Conservation (phyloP, 805 yeast species). For the Citeromyces matritensis region DNA sequence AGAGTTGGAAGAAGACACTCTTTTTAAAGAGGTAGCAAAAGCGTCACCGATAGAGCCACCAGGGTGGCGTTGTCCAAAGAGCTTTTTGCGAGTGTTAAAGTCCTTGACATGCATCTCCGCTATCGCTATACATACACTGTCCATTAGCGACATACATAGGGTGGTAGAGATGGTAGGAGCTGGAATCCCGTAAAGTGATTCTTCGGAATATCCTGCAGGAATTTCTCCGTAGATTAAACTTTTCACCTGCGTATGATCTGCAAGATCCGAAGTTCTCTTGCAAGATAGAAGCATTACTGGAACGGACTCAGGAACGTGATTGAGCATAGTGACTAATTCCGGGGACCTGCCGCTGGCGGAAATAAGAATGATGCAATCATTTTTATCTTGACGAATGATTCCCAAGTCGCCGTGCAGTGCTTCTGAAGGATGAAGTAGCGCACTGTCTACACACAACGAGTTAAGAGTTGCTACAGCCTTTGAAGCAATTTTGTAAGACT, state of each 20-base stretch:
- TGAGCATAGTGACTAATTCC: constrained; percentile 44
- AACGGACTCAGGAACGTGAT: constrained; percentile 36
- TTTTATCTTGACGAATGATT: constrained; percentile 33
- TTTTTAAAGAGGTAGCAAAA: constrained; percentile 6
- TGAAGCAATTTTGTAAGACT: constrained; percentile 64
- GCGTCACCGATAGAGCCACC: constrained; percentile 79
- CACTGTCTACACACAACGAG: constrained; percentile 59
- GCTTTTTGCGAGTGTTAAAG: constrained; percentile 28
- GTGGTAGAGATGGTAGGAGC: constrained; percentile 86
- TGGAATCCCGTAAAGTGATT: constrained; percentile 56
- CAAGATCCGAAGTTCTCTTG: constrained; percentile 35
- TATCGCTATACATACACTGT: constrained; percentile 62
- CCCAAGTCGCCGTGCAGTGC: constrained; percentile 91
- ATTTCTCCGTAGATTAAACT: constrained; percentile 48
- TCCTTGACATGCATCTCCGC: constrained; percentile 54
- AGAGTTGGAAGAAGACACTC: background rate
- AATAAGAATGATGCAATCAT: constrained; percentile 47
- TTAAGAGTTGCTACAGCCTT: constrained; percentile 74
- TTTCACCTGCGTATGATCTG: constrained; percentile 30
- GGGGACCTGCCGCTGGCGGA: constrained; percentile 79
- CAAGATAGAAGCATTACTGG: constrained; percentile 56
- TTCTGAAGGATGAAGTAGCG: constrained; percentile 66
- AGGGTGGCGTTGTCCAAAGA: constrained; percentile 68
- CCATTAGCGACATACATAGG: constrained; percentile 59
- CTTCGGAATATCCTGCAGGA: constrained; percentile 43